A percentile compares a stretch with the other conserved stretches of the same genome.
phyloP scores from a whole-genome alignment of 2,329 filamentous ascomycete genomes.

The Aspergillus sp. region DNA sequence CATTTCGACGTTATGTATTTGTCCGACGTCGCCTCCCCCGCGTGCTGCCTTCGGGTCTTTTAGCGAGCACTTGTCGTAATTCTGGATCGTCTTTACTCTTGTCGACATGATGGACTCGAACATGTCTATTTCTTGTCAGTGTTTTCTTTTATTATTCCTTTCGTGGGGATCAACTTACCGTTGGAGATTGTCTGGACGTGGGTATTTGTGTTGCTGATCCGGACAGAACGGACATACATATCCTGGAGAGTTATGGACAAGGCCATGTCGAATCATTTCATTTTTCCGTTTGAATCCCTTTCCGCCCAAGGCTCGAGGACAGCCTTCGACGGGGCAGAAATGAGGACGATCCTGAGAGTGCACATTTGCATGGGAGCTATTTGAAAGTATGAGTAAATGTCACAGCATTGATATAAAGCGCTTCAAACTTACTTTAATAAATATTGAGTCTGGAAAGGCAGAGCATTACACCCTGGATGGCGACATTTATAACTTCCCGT shows the following conservation, averaged over 20 bases:
- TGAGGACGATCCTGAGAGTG: conserved; percentile 61
- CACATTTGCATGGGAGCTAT: conserved; percentile 53
- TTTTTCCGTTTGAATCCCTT: conserved; percentile 67
- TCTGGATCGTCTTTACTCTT: conserved; percentile 81
- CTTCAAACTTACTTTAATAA: conserved; percentile 53
- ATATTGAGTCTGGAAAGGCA: conserved; percentile 62
- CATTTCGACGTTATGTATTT: conserved; percentile 14
- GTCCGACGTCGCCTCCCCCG: conserved; percentile 69
- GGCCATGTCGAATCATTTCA: conserved; percentile 69
- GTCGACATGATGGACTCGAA: conserved; percentile 85
- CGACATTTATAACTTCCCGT: conserved; percentile 48
- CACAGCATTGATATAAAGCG: too few species aligned
- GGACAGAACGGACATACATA: conserved; percentile 97
- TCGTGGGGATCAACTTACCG: conserved; percentile 54
- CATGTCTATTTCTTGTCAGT: conserved; percentile 60
- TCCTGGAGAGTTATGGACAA: conserved; percentile 90
- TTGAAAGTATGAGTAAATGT: background rate
- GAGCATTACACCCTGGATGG: conserved; percentile 52
- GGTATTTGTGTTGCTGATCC: conserved; percentile 89
- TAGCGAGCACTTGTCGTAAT: conserved; percentile 77
- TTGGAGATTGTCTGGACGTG: conserved; percentile 91
- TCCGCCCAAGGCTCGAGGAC: conserved; percentile 56
- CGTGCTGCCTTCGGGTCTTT: conserved; percentile 77
- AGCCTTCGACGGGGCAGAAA: conserved; percentile 57
- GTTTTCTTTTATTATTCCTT: conserved; percentile 1